Evolutionary conservation across 2,329 filamentous ascomycete species (phyloP), one percentile per base, ranked within the genome.

Genomic region (Colletotrichum kahawae): DNA sequence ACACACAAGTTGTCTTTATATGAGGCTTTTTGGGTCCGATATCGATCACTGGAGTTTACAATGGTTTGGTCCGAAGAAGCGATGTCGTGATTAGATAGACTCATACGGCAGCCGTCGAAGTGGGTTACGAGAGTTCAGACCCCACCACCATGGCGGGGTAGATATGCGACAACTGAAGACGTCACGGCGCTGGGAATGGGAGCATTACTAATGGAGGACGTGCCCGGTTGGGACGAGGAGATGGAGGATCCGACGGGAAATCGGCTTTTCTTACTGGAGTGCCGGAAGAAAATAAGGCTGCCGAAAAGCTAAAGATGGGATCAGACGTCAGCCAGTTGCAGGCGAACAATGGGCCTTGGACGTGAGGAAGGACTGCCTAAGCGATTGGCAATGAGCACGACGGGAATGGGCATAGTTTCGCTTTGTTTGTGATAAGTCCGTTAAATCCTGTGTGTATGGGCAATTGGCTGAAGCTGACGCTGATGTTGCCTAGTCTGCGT

Each of bases 101-200:
- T 71, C 36, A 62, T 51, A 16, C 34, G 54, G n/a, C 31, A 59
- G 27, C 21, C 56, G 38, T 36, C 29, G n/a, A 59, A 67, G 72
- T 71, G 72, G 71, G 31, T 34, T 38, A 7, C 68, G 60, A 56
- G n/a, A 21, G 29, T 36, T 68, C 36, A 36, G 57, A 73, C 73
- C 73, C 73, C 73, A 64, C 63, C 73, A 73, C 59, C 63, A 63
- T 64, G 69, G 73, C 69, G 73, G 73, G 73, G 73, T 67, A 75
- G n/a, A 51, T 54, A 21, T 36, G 57, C 66, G 66, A 73, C 66
- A 64, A 33, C 27, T 24, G 29, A 60, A 71, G 71, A 74, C 71
- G 71, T 74, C 67, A 74, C 71, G 36, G 68, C 18, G 51, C 34
- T 29, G 59, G 16, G 27, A 24, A 62, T 10, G 51, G 16, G 8